Conservation (phyloP, 208 protist species). For the Naegleria gruberi region DNA sequence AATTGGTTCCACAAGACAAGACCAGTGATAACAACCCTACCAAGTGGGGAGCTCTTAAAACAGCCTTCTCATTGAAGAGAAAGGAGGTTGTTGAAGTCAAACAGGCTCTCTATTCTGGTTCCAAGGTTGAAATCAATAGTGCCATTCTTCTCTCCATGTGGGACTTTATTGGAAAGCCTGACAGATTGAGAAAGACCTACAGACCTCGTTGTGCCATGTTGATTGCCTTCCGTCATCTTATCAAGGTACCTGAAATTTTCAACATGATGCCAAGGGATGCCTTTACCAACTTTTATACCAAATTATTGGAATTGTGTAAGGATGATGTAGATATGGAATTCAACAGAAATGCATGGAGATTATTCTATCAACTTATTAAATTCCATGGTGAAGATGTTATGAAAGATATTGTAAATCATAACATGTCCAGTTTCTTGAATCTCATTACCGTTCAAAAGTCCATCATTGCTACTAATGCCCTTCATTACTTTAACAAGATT, state of each 20-base stretch:
- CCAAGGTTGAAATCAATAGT: not conserved
- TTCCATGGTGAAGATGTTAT: not conserved
- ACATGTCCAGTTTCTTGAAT: not conserved
- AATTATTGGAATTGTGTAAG: not conserved
- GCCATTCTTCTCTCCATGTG: not conserved
- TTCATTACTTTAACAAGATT: slow-evolving; percentile 18
- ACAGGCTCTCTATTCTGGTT: not conserved
- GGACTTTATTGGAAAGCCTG: not conserved
- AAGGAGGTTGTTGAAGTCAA: not conserved
- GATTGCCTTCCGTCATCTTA: not conserved
- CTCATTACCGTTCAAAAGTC: not conserved
- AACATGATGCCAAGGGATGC: not conserved
- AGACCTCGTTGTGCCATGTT: not conserved
- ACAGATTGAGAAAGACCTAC: not conserved
- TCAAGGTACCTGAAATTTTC: not conserved
- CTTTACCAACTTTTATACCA: not conserved
- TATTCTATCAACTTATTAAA: slow-evolving; percentile 13
- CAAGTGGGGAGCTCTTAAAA: too few species aligned
- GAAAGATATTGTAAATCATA: not conserved
- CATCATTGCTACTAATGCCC: not conserved
- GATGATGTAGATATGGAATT: slow-evolving; percentile 15
- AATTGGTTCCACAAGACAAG: not conserved
- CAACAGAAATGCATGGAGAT: slow-evolving; percentile 19
- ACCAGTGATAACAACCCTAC: not conserved
- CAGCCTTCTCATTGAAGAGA: not conserved